Evolutionary conservation across 371 early-diverging fungal species (phyloP), one percentile per base, ranked within the genome.

Genomic region (Mortierella sp.): DNA sequence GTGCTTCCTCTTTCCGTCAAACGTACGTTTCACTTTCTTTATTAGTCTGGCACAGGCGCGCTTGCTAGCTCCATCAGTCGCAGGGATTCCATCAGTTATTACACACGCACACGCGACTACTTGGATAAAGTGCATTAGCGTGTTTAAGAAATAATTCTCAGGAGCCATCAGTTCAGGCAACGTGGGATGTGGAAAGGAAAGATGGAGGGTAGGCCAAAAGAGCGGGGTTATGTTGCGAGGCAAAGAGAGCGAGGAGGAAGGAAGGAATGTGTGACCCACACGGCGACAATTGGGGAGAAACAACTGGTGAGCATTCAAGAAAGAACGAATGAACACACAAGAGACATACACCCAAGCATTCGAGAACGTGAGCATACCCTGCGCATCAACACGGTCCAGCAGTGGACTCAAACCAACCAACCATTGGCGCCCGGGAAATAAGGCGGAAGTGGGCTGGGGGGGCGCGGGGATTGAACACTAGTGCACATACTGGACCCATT

Each of bases 1-100:
- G 76, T 87, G 19, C 71, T 92, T 37, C 93, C 93, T 10, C 34
- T 44, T 86, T 89, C 28, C 69, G 87, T 70, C 67, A 82, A 61
- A 34, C 74, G 82, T 81, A 86, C 74, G 83, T 82, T 44, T 57
- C 14, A 6, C 44, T 51, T 19, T 14, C 31, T 28, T 40, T 70
- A 14, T 69, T 21, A 46, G n/a, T 13, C 31, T 26, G 57, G 4
- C 64, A 31, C 50, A n/a, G n/a, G n/a, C n/a, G n/a, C 14, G 2
- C 14, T 19, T 10, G 46, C 48, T 44, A 44, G n/a, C n/a, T 40
- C 43, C 43, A 40, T 40, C 43, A 40, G 43, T 40, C 2, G 43
- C 4, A 40, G 43, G n/a, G n/a, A 26, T 46, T 46, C 9, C 46
- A 46, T 43, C 44, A 73, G 44, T 16, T 24, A 57, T 3, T 5